Conservation (phyloP, 305 asterid genomes). For the Fraxinus xanthoxyloides region DNA sequence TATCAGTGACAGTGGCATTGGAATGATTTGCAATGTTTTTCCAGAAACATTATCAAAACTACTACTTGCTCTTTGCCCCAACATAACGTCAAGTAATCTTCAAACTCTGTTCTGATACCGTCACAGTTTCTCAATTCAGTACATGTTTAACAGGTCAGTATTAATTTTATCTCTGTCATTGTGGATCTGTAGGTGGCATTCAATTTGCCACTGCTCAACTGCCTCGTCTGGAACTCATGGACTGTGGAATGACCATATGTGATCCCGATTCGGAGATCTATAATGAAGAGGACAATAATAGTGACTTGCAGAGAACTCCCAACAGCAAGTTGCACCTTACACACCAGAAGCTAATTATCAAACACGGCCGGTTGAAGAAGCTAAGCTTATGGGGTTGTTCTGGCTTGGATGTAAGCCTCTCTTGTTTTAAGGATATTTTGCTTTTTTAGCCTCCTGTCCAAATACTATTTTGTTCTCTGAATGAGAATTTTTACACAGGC, state of each 20-base stretch:
- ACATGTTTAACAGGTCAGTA: not conserved
- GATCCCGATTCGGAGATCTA: conserved; percentile 48
- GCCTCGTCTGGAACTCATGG: conserved; percentile 80
- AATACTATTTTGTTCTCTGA: not conserved
- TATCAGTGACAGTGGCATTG: conserved; percentile 91
- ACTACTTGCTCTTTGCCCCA: conserved; percentile 89
- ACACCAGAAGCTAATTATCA: conserved; percentile 86
- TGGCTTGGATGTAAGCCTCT: conserved; percentile 80
- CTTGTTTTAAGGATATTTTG: not conserved
- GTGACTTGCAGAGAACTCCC: conserved; percentile 44
- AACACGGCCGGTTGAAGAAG: conserved; percentile 77
- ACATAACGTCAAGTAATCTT: conserved; percentile 81
- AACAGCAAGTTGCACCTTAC: conserved; percentile 56
- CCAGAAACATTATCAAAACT: conserved; percentile 77
- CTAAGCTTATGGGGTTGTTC: conserved; percentile 99
- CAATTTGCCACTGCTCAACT: conserved; percentile 94
- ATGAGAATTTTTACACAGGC: conserved; percentile 53
- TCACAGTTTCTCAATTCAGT: not conserved
- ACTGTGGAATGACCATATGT: conserved; percentile 90
- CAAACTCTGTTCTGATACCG: conserved; percentile 7
- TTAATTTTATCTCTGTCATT: not conserved
- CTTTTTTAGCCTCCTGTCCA: not conserved
- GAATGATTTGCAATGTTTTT: conserved; percentile 89
- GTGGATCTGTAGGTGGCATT: conserved; percentile 67
- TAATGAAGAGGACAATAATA: conserved; percentile 35